Conservation (phyloP, 768 basidiomycete species). For the Lactarius vividus region DNA sequence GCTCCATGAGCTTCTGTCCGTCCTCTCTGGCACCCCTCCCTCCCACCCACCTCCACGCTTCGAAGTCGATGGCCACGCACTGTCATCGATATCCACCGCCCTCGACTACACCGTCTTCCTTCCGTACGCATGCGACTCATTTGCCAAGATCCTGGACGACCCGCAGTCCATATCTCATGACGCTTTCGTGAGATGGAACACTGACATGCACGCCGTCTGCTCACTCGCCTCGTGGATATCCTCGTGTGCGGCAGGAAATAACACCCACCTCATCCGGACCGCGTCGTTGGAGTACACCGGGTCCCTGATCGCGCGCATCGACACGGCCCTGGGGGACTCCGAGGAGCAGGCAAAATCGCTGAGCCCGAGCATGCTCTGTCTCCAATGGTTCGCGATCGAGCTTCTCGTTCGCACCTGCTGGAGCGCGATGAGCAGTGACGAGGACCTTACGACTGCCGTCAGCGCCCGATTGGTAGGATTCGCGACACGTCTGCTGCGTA, state of each 20-base stretch:
- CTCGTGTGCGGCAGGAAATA: neutral
- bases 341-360: neutral
- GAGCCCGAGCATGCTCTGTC: constrained; percentile 3
- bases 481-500: constrained; percentile 44
- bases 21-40: constrained; percentile 35
- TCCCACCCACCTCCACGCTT: constrained; percentile 34
- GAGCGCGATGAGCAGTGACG: neutral
- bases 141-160: constrained; percentile 41
- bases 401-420: constrained; percentile 18
- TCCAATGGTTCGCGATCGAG: constrained; percentile 26
- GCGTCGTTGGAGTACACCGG: constrained; percentile 19
- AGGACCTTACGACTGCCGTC: constrained; percentile 13
- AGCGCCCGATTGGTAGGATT: constrained; percentile 11
- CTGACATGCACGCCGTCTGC: constrained; percentile 38
- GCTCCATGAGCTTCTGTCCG: constrained; percentile 54
- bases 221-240: constrained; percentile 22
- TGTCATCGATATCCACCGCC: constrained; percentile 44
- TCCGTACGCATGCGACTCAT: constrained; percentile 24
- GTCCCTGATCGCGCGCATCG: constrained; percentile 22
- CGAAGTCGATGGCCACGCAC: constrained; percentile 40
- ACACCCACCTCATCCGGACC: constrained; percentile 20
- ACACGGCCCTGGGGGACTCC: constrained; percentile 13
- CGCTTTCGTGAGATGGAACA: constrained; percentile 40
- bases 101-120: constrained; percentile 39
- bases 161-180: constrained; percentile 43